phyloP scores from a whole-genome alignment of 2,329 filamentous ascomycete species.

The Phyllosticta citribraziliensis region DNA sequence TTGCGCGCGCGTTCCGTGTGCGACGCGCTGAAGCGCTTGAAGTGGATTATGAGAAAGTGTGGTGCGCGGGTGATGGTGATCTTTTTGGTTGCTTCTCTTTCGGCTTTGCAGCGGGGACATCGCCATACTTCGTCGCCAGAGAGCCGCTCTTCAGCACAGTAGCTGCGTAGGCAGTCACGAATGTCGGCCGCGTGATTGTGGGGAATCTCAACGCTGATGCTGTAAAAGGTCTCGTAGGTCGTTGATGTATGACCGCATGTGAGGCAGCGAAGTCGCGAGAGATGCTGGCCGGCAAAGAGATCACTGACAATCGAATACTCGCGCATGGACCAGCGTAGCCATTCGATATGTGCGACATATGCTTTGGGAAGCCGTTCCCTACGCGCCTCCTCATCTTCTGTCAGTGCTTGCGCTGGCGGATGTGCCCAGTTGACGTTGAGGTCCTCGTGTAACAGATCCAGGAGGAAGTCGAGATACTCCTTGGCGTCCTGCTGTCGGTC shows the following conservation, averaged over 20 bases:
- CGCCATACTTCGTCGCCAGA: conserved; percentile 59
- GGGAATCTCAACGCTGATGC: conserved; percentile 61
- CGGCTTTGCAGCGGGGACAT: conserved; percentile 64
- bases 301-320: conserved; percentile 69
- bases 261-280: conserved; percentile 50
- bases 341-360: conserved; percentile 62
- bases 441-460: conserved; percentile 77
- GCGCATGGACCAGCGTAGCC: conserved; percentile 58
- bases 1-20: conserved; percentile 52
- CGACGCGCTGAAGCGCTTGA: conserved; percentile 59
- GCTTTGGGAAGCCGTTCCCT: conserved; percentile 52
- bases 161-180: conserved; percentile 59
- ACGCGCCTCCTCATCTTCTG: conserved; percentile 48
- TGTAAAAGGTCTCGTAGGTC: conserved; percentile 61
- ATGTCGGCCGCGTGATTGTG: conserved; percentile 51
- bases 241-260: conserved; percentile 54
- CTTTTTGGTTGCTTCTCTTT: conserved; percentile 57
- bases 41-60: conserved; percentile 65
- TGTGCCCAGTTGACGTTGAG: conserved; percentile 60
- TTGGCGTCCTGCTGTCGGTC: conserved; percentile 79
- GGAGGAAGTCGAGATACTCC: conserved; percentile 77
- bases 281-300: conserved; percentile 66
- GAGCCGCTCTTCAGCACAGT: conserved; percentile 58
- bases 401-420: conserved; percentile 48
- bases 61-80: conserved; percentile 70